Percentiles rank a stretch among this genome's conserved stretches.
These are phyloP conservation scores for Prunus fruticosa DNA, from an alignment of 306 rosid genomes.

Conservation along the genomic window DNA sequence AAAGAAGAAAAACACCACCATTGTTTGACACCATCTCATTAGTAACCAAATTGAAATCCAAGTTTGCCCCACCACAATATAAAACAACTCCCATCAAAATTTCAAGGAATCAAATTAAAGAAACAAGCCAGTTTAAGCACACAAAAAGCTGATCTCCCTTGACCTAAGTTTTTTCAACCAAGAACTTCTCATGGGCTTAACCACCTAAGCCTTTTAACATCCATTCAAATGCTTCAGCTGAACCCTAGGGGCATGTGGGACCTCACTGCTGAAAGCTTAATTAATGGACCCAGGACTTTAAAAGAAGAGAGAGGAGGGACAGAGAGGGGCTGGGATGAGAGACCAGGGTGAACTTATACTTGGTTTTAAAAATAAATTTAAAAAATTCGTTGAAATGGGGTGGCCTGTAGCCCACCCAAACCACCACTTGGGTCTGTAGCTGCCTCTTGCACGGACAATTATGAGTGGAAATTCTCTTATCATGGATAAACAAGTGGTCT, in stretches of 20 bases:
- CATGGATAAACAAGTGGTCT: not conserved
- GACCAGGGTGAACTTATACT: too few species aligned
- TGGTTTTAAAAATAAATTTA: too few species aligned
- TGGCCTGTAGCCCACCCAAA: too few species aligned
- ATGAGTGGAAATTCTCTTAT: not conserved
- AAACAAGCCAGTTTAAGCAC: not conserved
- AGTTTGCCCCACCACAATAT: not conserved
- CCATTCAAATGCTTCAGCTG: too few species aligned
- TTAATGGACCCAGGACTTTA: too few species aligned
- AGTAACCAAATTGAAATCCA: slow-evolving; percentile 5
- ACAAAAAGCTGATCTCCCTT: not conserved
- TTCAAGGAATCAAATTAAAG: not conserved
- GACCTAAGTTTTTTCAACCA: not conserved
- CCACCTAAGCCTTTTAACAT: too few species aligned
- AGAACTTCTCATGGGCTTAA: not conserved
- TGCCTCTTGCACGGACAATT: not conserved
- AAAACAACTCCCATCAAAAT: slow-evolving; percentile 1
- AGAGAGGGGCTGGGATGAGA: too few species aligned
- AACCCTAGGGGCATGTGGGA: too few species aligned
- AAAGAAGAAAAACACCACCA: slow-evolving; percentile 3
- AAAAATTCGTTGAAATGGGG: too few species aligned
- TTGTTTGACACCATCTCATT: not conserved
- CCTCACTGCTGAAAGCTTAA: too few species aligned
- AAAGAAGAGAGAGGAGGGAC: too few species aligned
- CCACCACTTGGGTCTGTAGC: too few species aligned